Evolutionary conservation across 805 yeast species (phyloP).

Genomic region (Sugiyamaella mastotermitis): DNA sequence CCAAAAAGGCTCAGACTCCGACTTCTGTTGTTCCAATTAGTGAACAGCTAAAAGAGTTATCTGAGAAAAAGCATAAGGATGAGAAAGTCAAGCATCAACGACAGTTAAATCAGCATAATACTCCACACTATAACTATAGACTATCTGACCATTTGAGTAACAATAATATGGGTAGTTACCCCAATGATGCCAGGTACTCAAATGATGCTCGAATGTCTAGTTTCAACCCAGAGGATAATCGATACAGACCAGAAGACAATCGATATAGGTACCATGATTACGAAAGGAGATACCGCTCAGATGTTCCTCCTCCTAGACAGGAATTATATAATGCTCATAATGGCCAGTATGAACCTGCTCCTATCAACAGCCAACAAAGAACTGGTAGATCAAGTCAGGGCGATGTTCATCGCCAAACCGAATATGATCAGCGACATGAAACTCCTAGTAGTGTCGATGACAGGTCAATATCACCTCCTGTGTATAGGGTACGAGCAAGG

Average conservation of each 20-base stretch:
- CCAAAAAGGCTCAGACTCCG: constrained; percentile 4
- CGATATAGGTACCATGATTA: constrained; percentile 21
- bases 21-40: constrained; percentile 18
- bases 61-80: constrained; percentile 14
- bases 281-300: constrained; percentile 19
- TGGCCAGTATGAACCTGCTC: constrained; percentile 20
- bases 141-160: background rate
- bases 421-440: no score
- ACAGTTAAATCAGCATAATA: background rate
- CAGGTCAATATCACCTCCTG: no score
- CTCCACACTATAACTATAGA: constrained; percentile 12
- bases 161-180: background rate
- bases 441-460: no score
- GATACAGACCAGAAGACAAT: constrained; percentile 11
- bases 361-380: no score
- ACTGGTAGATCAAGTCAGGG: no score
- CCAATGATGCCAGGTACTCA: no score
- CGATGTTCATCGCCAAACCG: no score
- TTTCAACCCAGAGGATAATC: constrained; percentile 1
- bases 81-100: constrained; percentile 3
- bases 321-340: constrained; percentile 23
- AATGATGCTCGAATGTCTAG: background rate
- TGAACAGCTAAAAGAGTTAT: constrained; percentile 21
- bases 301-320: constrained; percentile 19
- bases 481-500: no score